A percentile compares a stretch with the other conserved stretches of the same genome.
Conservation (phyloP, 1,284 basidiomycete species). For the Cutaneotrichosporon cavernicola region DNA sequence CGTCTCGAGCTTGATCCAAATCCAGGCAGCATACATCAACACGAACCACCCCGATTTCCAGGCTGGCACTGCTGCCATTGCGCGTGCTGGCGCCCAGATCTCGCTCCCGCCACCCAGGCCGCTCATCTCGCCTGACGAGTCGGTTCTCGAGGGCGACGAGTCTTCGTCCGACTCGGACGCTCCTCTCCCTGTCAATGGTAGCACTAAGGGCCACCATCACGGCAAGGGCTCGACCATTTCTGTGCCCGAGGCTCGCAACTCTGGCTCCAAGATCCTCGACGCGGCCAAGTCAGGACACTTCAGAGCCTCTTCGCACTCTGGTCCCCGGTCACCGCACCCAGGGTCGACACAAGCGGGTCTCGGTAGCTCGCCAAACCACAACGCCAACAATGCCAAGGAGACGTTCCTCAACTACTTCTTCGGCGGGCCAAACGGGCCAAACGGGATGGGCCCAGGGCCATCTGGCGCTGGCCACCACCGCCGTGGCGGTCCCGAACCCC, state of each 20-base stretch:
- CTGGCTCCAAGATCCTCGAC: slow-evolving; percentile 29
- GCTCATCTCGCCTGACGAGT: slow-evolving; percentile 34
- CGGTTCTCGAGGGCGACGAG: slow-evolving; percentile 44
- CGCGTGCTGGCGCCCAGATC: slow-evolving; percentile 43
- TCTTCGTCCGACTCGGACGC: slow-evolving; percentile 45
- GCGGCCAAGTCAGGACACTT: slow-evolving; percentile 27
- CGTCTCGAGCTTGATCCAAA: slow-evolving; percentile 90
- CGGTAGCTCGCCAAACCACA: slow-evolving; percentile 45
- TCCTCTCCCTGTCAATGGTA: slow-evolving; percentile 58
- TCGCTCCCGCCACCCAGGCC: slow-evolving; percentile 27
- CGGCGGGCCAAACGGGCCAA: slow-evolving; percentile 60
- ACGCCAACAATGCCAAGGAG: slow-evolving; percentile 63
- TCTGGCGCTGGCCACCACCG: slow-evolving; percentile 9
- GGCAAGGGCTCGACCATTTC: slow-evolving; percentile 76
- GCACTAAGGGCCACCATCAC: slow-evolving; percentile 57
- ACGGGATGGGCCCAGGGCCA: slow-evolving; percentile 13
- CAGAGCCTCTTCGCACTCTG: slow-evolving; percentile 22
- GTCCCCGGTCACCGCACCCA: slow-evolving; percentile 25
- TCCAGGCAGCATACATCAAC: slow-evolving; percentile 98
- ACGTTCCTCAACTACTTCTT: slow-evolving; percentile 96
- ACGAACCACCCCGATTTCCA: slow-evolving; percentile 53
- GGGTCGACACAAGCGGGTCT: slow-evolving; percentile 18
- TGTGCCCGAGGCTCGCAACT: slow-evolving; percentile 64
- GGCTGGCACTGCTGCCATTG: slow-evolving; percentile 53
- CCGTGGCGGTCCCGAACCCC: background rate